Evolutionary conservation across 2,329 filamentous ascomycete genomes (phyloP).

Genomic region (Pezicula rhizophila): DNA sequence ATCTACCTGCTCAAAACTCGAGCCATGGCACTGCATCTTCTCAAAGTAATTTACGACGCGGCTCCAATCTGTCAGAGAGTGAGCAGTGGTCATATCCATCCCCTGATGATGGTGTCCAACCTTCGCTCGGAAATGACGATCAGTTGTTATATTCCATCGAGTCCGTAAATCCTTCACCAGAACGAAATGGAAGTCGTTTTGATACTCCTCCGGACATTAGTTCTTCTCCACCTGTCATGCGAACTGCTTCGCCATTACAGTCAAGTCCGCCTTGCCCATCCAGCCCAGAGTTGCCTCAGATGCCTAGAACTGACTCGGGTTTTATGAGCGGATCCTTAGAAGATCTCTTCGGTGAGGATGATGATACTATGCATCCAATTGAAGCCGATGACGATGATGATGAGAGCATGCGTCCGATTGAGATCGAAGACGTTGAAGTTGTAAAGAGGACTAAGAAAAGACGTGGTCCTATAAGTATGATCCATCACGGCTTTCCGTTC

Average conservation of each 20-base stretch:
- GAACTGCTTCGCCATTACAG: slow-evolving; percentile 57
- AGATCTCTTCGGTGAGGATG: slow-evolving; percentile 55
- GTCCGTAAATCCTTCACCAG: slow-evolving; percentile 40
- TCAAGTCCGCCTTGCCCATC: slow-evolving; percentile 75
- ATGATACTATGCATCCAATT: slow-evolving; percentile 28
- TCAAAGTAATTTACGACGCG: slow-evolving; percentile 51
- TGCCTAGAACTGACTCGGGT: slow-evolving; percentile 62
- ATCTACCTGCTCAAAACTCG: slow-evolving; percentile 30
- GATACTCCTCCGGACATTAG: slow-evolving; percentile 77
- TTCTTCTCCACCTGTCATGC: slow-evolving; percentile 81
- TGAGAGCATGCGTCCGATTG: slow-evolving; percentile 16
- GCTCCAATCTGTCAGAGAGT: slow-evolving; percentile 49
- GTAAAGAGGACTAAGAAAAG: slow-evolving; percentile 25
- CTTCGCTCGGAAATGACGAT: slow-evolving; percentile 28
- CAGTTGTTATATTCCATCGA: slow-evolving; percentile 32
- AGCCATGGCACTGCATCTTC: slow-evolving; percentile 16
- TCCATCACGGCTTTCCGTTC: slow-evolving; percentile 25
- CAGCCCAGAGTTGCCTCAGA: slow-evolving; percentile 53
- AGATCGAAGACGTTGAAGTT: not conserved
- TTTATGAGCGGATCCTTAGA: slow-evolving; percentile 73
- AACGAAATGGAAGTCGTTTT: slow-evolving; percentile 42
- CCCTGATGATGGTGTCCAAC: slow-evolving; percentile 32
- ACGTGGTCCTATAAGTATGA: slow-evolving; percentile 7
- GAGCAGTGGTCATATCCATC: slow-evolving; percentile 29
- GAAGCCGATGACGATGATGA: slow-evolving; percentile 33